Conservation (phyloP, 768 basidiomycete genomes). For the Lepiota venenata region DNA sequence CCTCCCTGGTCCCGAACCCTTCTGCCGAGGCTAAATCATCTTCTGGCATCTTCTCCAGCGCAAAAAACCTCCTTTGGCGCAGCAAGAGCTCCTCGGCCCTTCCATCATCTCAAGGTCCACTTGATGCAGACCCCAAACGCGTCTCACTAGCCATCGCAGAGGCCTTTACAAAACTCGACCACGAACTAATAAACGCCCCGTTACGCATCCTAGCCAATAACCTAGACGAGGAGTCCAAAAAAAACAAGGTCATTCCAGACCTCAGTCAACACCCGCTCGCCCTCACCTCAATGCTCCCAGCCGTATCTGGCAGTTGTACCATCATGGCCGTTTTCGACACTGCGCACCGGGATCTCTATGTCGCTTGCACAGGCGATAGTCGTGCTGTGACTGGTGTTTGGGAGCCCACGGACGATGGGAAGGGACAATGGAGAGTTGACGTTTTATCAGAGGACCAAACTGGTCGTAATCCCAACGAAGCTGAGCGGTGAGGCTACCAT, state of each 20-base stretch:
- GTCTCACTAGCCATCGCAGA: conserved; percentile 67
- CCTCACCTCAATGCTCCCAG: conserved; percentile 72
- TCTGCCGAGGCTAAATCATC: conserved; percentile 13
- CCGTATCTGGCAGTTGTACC: conserved; percentile 87
- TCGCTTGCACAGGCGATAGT: conserved; percentile 92
- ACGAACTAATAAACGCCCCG: conserved; percentile 78
- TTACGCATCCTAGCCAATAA: conserved; percentile 64
- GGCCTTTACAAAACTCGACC: conserved; percentile 82
- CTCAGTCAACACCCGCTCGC: conserved; percentile 70
- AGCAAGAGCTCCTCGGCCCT: conserved; percentile 33
- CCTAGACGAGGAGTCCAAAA: conserved; percentile 47
- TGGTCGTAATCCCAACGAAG: conserved; percentile 84
- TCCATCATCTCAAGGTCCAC: conserved; percentile 18
- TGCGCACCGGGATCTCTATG: conserved; percentile 75
- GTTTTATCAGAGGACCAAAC: conserved; percentile 97
- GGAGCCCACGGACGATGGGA: conserved; percentile 61
- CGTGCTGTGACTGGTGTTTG: conserved; percentile 94
- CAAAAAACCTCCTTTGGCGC: conserved; percentile 19
- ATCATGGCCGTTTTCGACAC: conserved; percentile 87
- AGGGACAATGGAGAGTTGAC: conserved; percentile 86
- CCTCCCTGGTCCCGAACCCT: conserved; percentile 40
- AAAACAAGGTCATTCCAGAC: conserved; percentile 55
- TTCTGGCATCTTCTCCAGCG: conserved; percentile 22
- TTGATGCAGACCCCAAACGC: conserved; percentile 41
- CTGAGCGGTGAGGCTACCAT: conserved; percentile 77